Base-by-base conservation (phyloP, 2,329 filamentous ascomycete species). In the Neophaeococcomyces mojaviensis region DNA sequence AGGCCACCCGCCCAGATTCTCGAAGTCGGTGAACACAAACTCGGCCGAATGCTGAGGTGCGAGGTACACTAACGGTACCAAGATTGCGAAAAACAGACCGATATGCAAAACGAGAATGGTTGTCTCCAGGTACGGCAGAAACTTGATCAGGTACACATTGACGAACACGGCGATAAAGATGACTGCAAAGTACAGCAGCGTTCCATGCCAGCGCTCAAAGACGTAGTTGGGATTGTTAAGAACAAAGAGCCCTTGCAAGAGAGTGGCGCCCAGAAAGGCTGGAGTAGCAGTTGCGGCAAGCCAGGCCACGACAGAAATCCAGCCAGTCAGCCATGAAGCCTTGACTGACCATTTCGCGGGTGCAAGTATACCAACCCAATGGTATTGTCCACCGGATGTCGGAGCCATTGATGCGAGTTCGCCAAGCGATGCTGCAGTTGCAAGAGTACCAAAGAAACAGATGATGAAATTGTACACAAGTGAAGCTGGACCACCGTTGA, bases 1-100 rank as follows among this genome's bases (percentile, higher is more conserved):
- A 4, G 59, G 51, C 70, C 70, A 77, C 0, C 59, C 66, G 1
- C 70, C 68, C 0, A 63, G 59, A 43, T 74, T 74, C n/a, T 61
- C 52, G 32, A 72, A 71, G 0, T 61, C 63, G 0, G 56, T 61
- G 58, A 28, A 68, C 5, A 68, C 64, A 42, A 65, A 67, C 5
- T 61, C 55, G 5, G 61, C 49, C 1, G 55, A 57, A 48, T 64
- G 62, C 15, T 44, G 9, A 51, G 54, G 19, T 61, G 56, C 52
- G 8, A 67, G 51, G 38, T 61, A 53, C 8, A 67, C 55, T 16
- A 68, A 47, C 1, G 64, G 59, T 4, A 69, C 59, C 3, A 67
- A 35, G 34, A 68, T 55, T 4, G 59, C 64, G 38, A 68, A 61
- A 46, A 68, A 68, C 26, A 61, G 59, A 2, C 33, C 33, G n/a